Conservation (phyloP, 2,329 filamentous ascomycete species). For the Colletotrichum spinosum region DNA sequence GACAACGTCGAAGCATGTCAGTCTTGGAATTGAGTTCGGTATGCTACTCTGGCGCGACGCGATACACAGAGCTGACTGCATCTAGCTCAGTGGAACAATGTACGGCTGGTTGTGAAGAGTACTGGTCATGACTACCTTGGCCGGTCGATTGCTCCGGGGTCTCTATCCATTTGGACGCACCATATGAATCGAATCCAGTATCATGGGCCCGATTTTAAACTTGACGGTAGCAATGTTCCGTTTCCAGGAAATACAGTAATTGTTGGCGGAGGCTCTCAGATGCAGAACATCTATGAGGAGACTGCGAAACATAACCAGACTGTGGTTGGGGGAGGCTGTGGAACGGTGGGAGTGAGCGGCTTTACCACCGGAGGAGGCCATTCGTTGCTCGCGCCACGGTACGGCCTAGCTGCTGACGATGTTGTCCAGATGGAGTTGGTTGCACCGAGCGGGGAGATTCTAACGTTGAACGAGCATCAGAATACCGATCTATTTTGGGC, state of each 20-base stretch:
- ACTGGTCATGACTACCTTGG: slow-evolving; percentile 58
- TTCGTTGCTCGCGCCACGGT: slow-evolving; percentile 61
- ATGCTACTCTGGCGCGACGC: slow-evolving; percentile 16
- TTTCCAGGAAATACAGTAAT: slow-evolving; percentile 59
- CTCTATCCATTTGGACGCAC: slow-evolving; percentile 66
- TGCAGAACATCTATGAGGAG: slow-evolving; percentile 59
- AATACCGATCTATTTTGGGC: slow-evolving; percentile 74
- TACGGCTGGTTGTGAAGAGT: slow-evolving; percentile 55
- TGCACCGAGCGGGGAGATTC: slow-evolving; percentile 60
- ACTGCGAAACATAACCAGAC: slow-evolving; percentile 58
- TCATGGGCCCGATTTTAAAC: slow-evolving; percentile 6
- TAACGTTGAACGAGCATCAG: slow-evolving; percentile 63
- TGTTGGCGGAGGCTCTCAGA: slow-evolving; percentile 64
- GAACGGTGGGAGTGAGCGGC: slow-evolving; percentile 69
- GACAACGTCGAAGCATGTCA: slow-evolving; percentile 47
- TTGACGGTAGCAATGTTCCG: not conserved
- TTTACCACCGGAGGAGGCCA: slow-evolving; percentile 73
- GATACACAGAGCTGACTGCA: not conserved
- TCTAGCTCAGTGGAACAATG: slow-evolving; percentile 50
- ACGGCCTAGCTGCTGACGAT: slow-evolving; percentile 72
- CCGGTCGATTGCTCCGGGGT: slow-evolving; percentile 59
- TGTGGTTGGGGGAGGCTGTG: slow-evolving; percentile 66
- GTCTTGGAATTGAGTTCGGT: slow-evolving; percentile 57
- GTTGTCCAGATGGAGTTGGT: slow-evolving; percentile 70
- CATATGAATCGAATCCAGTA: slow-evolving; percentile 41